Evolutionary conservation across 2,329 filamentous ascomycete genomes (phyloP), one percentile per base, ranked within the genome.

Genomic region (Epichloe gansuensis): DNA sequence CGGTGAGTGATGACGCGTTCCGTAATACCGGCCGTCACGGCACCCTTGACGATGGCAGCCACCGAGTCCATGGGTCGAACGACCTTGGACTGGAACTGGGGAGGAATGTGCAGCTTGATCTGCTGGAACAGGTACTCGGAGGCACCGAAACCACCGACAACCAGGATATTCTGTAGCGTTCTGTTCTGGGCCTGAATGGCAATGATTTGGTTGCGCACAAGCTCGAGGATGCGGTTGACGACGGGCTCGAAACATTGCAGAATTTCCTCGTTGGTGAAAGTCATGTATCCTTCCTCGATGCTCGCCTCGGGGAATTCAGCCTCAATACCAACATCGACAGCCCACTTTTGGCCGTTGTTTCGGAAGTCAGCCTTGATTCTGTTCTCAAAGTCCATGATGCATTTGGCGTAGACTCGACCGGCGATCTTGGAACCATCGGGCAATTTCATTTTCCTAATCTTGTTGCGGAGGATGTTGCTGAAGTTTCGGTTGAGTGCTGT

Each of bases 341-440:
- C 93, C 93, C 93, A 97, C 70, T 97, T 97, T 71, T 97, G 91
- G 48, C 91, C 91, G 69, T 96, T 97, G 75, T 97, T 97, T 59
- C 93, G 83, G 84, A 98, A 98, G 70, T 97, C 93, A 48, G 93
- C 93, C 78, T 98, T 98, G 80, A 98, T 96, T 69, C 93, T 80
- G 80, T 97, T 97, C 75, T 98, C 93, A 64, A 98, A 98, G 72
- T 98, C 93, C 91, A 97, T 97, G 71, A 98, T 97, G 69, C 91
- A 97, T 75, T 97, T 97, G 60, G 91, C 91, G 69, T 97, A 97
- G 52, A 98, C 93, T 70, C 91, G 90, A 44, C 91, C 91, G n/a
- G 93, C 91, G 3, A 90, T 97, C 73, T 91, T 94, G 61, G 91
- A 96, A 46, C 91, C 91, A 65, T 97, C 91, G 1, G 93, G 91